Evolutionary conservation across 1,284 basidiomycete genomes (phyloP).

Genomic region (Rhodotorula sp.): DNA sequence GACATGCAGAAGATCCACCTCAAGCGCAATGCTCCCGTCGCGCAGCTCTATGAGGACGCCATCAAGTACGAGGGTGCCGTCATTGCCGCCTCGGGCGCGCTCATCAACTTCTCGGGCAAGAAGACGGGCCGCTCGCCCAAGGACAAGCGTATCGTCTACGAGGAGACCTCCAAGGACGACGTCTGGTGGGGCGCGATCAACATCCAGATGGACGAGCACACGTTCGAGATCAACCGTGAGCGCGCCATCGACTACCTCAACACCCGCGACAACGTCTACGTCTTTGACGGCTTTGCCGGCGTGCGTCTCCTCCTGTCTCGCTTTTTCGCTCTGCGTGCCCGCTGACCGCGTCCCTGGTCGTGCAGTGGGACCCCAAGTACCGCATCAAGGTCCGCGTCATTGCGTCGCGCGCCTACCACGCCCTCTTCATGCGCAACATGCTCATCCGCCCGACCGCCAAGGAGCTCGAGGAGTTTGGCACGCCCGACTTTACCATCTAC

Average conservation of each 20-base stretch:
- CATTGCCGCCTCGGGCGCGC: conserved; percentile 90
- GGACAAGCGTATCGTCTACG: conserved; percentile 99
- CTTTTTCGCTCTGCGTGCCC: background rate
- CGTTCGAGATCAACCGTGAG: conserved; percentile 99
- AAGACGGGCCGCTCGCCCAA: conserved; percentile 98
- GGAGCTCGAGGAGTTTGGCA: conserved; percentile 92
- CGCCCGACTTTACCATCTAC: conserved; percentile 99
- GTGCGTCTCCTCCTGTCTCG: conserved; percentile 11
- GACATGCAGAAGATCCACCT: conserved; percentile 69
- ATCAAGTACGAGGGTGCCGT: conserved; percentile 97
- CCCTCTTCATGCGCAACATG: conserved; percentile 92
- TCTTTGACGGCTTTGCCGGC: conserved; percentile 65
- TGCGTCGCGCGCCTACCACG: conserved; percentile 97
- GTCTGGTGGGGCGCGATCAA: conserved; percentile 99
- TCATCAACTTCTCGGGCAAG: conserved; percentile 99
- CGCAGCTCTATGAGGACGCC: conserved; percentile 96
- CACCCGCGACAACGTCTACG: conserved; percentile 97
- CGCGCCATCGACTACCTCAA: conserved; percentile 99
- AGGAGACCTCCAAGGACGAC: conserved; percentile 94
- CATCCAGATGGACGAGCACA: conserved; percentile 71
- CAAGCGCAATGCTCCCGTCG: conserved; percentile 83
- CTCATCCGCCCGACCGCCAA: conserved; percentile 95
- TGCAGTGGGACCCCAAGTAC: conserved; percentile 91
- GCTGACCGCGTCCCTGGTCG: background rate
- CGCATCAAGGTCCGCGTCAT: conserved; percentile 99